These are phyloP conservation scores for Hygrophila difformis DNA, from an alignment of 257 asterid species.

Conservation along the genomic window DNA sequence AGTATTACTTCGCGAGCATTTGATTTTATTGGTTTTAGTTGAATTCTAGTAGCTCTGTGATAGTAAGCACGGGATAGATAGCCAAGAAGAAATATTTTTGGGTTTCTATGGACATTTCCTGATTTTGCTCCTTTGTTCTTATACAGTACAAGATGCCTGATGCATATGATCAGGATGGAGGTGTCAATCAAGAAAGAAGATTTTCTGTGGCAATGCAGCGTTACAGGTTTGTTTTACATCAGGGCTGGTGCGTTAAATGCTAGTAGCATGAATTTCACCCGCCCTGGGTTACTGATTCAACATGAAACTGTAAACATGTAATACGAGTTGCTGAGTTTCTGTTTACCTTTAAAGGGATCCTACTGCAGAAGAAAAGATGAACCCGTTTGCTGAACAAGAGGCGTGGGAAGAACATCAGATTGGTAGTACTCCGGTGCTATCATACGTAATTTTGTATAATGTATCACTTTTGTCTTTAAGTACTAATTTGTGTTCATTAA, in stretches of 20 bases:
- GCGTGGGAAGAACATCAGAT: conserved; percentile 99
- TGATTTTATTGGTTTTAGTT: conserved; percentile 9
- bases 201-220: conserved; percentile 44
- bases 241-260: too few relatives aligned
- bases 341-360: conserved; percentile 46
- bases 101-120: conserved; percentile 2
- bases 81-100: neutral
- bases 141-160: conserved; percentile 84
- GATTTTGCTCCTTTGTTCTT: conserved; percentile 7
- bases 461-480: conserved; percentile 14
- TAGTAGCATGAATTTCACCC: too few relatives aligned
- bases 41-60: conserved; percentile 3
- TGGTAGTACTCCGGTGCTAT: conserved; percentile 33
- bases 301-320: neutral
- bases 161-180: conserved; percentile 43
- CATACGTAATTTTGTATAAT: too few relatives aligned
- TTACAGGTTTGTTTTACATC: conserved; percentile 24
- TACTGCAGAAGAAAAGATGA: conserved; percentile 81
- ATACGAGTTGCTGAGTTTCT: conserved; percentile 14
- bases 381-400: conserved; percentile 98
- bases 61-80: too few relatives aligned
- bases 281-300: too few relatives aligned
- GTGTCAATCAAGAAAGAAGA: conserved; percentile 38
- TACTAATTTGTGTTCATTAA: conserved; percentile 17
- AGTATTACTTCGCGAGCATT: too few relatives aligned